Conservation (phyloP, 345 rosid species). For the Eucalyptus pauciflora region DNA sequence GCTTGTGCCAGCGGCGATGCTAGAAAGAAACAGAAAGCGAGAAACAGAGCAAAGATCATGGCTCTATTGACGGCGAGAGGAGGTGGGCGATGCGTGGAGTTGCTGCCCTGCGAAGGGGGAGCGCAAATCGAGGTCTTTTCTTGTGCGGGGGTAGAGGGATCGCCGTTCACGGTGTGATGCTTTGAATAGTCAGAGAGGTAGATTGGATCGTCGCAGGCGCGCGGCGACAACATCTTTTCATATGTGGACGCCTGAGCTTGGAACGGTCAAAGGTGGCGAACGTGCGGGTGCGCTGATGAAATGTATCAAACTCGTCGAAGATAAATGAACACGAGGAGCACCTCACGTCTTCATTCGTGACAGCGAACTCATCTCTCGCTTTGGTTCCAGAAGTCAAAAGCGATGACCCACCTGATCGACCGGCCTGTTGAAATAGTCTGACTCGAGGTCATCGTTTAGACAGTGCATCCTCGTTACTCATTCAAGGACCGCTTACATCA, state of each 20-base stretch:
- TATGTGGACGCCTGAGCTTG: neutral
- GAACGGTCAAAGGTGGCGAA: neutral
- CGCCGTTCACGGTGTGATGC: neutral
- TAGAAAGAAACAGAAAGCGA: neutral
- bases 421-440: neutral
- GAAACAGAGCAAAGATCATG: neutral
- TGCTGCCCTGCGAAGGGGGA: neutral
- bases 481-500: neutral
- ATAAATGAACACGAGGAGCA: neutral
- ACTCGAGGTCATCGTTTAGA: neutral
- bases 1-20: neutral
- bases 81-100: neutral
- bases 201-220: neutral
- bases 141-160: neutral
- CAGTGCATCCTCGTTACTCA: neutral
- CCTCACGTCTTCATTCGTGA: neutral
- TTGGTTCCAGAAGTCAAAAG: neutral
- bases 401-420: neutral
- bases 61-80: neutral
- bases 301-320: neutral
- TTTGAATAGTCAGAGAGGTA: neutral
- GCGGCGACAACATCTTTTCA: neutral
- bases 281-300: neutral
- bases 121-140: neutral
- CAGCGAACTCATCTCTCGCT: neutral